Conservation (phyloP, 192 early-diverging fungal species). For the Coemansia sp. region DNA sequence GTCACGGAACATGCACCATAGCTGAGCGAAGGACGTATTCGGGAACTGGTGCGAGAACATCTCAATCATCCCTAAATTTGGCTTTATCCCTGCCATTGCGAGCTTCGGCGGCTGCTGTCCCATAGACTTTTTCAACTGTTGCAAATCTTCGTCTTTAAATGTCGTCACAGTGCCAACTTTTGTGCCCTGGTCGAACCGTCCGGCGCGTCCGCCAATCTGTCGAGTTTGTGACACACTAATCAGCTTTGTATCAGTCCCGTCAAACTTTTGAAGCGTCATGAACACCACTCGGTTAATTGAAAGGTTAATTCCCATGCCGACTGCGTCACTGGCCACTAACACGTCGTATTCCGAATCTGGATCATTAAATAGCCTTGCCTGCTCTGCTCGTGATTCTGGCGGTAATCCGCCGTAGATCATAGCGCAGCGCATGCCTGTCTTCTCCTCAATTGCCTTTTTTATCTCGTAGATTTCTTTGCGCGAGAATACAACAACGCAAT, state of each 20-base stretch:
- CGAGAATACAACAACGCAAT: constrained; percentile 90
- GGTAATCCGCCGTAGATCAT: constrained; percentile 92
- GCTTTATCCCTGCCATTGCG: constrained; percentile 67
- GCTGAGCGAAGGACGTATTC: constrained; percentile 57
- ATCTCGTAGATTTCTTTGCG: constrained; percentile 75
- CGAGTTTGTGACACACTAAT: constrained; percentile 79
- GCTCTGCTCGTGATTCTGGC: constrained; percentile 87
- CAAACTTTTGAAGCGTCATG: constrained; percentile 72
- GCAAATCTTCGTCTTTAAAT: constrained; percentile 17
- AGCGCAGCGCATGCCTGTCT: constrained; percentile 73
- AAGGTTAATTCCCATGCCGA: constrained; percentile 98
- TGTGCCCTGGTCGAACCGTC: constrained; percentile 74
- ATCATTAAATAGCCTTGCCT: constrained; percentile 91
- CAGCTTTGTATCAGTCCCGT: constrained; percentile 58
- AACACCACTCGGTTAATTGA: constrained; percentile 91
- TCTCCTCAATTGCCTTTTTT: constrained; percentile 73
- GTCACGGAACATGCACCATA: constrained; percentile 76
- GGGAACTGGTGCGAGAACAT: constrained; percentile 71
- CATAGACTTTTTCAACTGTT: constrained; percentile 25
- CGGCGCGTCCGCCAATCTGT: constrained; percentile 93
- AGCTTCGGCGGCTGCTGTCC: constrained; percentile 32
- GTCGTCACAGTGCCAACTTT: constrained; percentile 71
- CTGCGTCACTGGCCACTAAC: constrained; percentile 91
- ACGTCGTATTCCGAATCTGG: constrained; percentile 72
- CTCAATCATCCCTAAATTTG: constrained; percentile 73